Base-by-base conservation (phyloP, 2,329 filamentous ascomycete genomes). In the Colletotrichum scovillei region DNA sequence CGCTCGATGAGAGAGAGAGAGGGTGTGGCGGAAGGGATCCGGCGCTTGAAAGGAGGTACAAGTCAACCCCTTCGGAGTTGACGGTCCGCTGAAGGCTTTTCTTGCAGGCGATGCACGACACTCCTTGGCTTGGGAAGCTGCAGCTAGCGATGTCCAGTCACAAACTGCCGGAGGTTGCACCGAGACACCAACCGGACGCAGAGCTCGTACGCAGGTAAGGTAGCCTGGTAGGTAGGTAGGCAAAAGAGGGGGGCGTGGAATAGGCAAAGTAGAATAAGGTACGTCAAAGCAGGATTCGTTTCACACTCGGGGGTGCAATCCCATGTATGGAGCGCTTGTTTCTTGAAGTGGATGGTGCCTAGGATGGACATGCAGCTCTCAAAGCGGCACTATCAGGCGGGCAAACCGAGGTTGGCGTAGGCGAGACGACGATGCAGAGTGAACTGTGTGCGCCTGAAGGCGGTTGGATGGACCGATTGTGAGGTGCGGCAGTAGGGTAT, bases 251-350 rank as follows among this genome's bases (percentile, higher is more conserved):
- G 28, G 53, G 22, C 14, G 42, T 49, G 42, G 7, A 49, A 49
- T n/a, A 49, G 16, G 42, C 42, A 49, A 49, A 49, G 42, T 19
- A 46, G 22, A 49, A 19, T 46, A 55, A 53, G 9, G 49, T 38
- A 38, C 66, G 55, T 62, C 66, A 65, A 60, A 52, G 2, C 55
- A 28, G 60, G 56, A 56, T 53, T 56, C 46, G 70, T 70, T 73
- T 71, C 67, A 73, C 62, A 32, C 65, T 35, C 67, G 57, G 53
- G 55, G 22, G 42, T 49, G 55, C 59, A 42, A 55, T 64, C 26
- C 24, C 53, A 73, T 65, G 30, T 16, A 64, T 65, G 59, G 8
- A 71, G 46, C 35, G 52, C 11, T 59, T 26, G 63, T 55, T 55
- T 49, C 42, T 49, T 19, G 42, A 49, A 49, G 42, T 49, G 42